Evolutionary conservation across 2,329 filamentous ascomycete genomes (phyloP), one percentile per base, ranked within the genome.

Genomic region (Colletotrichum sp.): DNA sequence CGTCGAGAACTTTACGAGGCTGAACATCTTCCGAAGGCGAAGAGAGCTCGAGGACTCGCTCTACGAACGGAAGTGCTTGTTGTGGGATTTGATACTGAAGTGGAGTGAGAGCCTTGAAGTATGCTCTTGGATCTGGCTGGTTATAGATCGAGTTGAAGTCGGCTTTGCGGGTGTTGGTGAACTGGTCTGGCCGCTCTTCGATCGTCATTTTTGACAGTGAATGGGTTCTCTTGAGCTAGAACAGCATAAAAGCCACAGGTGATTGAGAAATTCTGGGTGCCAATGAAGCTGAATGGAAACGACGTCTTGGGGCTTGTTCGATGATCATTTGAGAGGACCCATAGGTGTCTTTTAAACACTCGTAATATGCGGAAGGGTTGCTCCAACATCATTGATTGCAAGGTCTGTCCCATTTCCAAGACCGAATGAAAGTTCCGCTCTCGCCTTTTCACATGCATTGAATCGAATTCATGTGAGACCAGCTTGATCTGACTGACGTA

Each of bases 91-190:
- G 67, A 28, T 74, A 74, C 8, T 52, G 26, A 3, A 74, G 24
- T 24, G 72, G 67, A 15, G 18, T 65, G 7, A 74, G 21, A 8
- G 72, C 60, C 5, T 32, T 26, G 16, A 74, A 74, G 67, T 74
- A 74, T 8, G 72, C 32, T 9, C 67, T 60, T 12, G 72, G 72
- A 15, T 74, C 61, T 5, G 67, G n/a, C n/a, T 72, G 60, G 52
- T 65, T 67, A 34, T 74, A 74, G 24, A 71, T 72, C 6, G 60
- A 74, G 6, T 38, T 66, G 58, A 74, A 74, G 61, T 74, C 72
- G 9, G 72, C 72, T 34, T 72, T 74, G 26, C 60, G 67, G 5
- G 16, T 65, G 52, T 58, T 71, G 60, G 28, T 66, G 26, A 71
- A 48, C 12, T 24, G 43, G 8, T 74, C 67, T 5, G 61, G 60